A percentile compares a stretch with the other conserved stretches of the same genome.
phyloP scores from a whole-genome alignment of 1,139 yeast species.

The Taiozyma sp. region DNA sequence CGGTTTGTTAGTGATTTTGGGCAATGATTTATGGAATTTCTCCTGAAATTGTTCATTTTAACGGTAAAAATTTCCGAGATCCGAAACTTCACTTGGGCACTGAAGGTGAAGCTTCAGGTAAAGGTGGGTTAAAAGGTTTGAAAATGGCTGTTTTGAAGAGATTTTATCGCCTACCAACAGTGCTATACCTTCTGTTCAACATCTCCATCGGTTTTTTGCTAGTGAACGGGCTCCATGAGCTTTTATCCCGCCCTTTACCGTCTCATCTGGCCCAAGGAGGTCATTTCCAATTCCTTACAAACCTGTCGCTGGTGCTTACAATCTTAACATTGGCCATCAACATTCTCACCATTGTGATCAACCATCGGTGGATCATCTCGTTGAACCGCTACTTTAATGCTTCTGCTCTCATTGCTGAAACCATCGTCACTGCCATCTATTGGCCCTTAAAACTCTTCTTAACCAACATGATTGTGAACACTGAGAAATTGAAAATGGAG shows the following conservation, averaged over 20 bases:
- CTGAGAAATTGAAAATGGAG: slow-evolving; percentile 6
- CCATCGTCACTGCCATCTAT: slow-evolving; percentile 55
- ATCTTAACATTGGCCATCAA: slow-evolving; percentile 28
- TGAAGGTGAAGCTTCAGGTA: too few relatives aligned
- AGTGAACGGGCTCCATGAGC: slow-evolving; percentile 24
- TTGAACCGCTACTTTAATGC: slow-evolving; percentile 25
- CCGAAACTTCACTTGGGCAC: neutral
- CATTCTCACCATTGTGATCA: neutral
- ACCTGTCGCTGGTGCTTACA: slow-evolving; percentile 48
- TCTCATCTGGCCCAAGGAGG: slow-evolving; percentile 49
- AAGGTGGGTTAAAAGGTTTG: too few relatives aligned
- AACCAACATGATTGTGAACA: slow-evolving; percentile 32
- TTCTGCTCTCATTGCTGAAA: slow-evolving; percentile 51
- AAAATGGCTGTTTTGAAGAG: neutral
- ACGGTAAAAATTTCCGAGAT: neutral
- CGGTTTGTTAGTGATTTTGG: too few relatives aligned
- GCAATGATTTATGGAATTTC: neutral
- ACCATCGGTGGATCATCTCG: neutral
- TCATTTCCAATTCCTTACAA: slow-evolving; percentile 65
- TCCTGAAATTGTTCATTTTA: neutral
- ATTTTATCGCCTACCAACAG: neutral
- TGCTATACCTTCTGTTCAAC: slow-evolving; percentile 18
- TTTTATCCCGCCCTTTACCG: slow-evolving; percentile 38
- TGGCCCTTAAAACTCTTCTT: slow-evolving; percentile 62
- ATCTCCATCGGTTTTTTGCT: slow-evolving; percentile 20